Percentiles rank a stretch among this genome's conserved stretches.
These are phyloP conservation scores for Trichoderma sp. DNA, from an alignment of 2,329 filamentous ascomycete species.

Conservation along the genomic window DNA sequence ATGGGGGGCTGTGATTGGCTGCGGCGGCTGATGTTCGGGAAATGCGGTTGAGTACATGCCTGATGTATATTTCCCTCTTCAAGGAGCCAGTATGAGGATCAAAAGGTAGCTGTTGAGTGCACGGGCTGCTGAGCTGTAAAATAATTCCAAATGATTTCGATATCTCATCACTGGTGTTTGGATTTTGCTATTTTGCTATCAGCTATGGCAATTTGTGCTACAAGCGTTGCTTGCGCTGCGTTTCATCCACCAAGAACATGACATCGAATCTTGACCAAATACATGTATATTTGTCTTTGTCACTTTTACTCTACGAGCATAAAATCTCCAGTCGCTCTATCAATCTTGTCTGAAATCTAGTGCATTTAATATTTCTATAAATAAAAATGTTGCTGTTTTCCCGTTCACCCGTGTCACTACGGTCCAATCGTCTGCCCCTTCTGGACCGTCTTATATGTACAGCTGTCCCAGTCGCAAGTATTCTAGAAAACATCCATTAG, in stretches of 20 bases:
- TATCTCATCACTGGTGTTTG: neutral
- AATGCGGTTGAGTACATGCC: neutral
- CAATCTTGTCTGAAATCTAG: neutral
- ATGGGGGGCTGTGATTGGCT: constrained; percentile 26
- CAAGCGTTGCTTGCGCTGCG: neutral
- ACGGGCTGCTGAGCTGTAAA: neutral
- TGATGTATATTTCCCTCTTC: neutral
- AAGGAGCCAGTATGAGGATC: no score
- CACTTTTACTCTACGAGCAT: neutral
- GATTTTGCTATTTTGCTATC: neutral
- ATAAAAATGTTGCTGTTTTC: no score
- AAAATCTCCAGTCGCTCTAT: neutral
- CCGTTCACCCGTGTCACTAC: neutral
- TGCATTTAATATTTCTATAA: neutral
- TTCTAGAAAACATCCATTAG: neutral
- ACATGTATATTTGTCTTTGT: neutral
- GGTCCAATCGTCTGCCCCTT: constrained; percentile 1
- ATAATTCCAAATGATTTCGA: neutral
- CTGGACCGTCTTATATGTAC: constrained; percentile 1
- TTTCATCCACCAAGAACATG: neutral
- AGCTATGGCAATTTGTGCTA: neutral
- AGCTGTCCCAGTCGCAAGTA: constrained; percentile 15
- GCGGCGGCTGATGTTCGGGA: constrained; percentile 23
- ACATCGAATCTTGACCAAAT: neutral
- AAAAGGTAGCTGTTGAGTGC: neutral